Evolutionary conservation across 1,284 basidiomycete species (phyloP).

Genomic region (Ustilago trichophora): DNA sequence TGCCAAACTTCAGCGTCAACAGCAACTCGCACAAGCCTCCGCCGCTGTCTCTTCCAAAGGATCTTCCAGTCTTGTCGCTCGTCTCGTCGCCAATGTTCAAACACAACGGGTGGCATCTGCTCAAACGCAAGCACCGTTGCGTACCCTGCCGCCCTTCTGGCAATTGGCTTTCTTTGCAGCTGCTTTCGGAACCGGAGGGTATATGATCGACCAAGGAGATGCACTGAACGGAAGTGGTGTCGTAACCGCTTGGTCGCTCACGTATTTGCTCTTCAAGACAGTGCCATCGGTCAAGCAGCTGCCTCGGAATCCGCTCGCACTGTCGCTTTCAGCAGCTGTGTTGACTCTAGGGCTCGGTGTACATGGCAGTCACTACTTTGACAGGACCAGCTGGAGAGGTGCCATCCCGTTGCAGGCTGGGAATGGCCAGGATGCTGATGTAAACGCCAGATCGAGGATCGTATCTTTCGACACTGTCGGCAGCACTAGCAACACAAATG

Average conservation of each 20-base stretch:
- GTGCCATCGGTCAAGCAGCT: constrained; percentile 32
- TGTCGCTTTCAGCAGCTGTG: constrained; percentile 31
- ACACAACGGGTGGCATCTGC: constrained; percentile 8
- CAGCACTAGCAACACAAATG: not conserved
- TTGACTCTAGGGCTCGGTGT: constrained; percentile 46
- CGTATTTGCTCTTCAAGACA: constrained; percentile 58
- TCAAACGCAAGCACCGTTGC: constrained; percentile 5
- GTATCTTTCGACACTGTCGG: constrained; percentile 20
- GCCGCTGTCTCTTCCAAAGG: constrained; percentile 4
- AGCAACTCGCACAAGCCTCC: constrained; percentile 15
- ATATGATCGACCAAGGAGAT: constrained; percentile 61
- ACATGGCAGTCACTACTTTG: constrained; percentile 60
- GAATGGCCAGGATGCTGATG: not conserved
- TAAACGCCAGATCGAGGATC: not conserved
- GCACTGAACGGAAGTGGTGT: constrained; percentile 59
- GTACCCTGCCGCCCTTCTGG: constrained; percentile 58
- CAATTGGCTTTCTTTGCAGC: constrained; percentile 55
- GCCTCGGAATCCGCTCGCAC: constrained; percentile 28
- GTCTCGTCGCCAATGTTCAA: constrained; percentile 31
- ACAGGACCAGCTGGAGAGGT: constrained; percentile 56
- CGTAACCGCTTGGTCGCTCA: constrained; percentile 56
- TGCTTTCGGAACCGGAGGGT: constrained; percentile 57
- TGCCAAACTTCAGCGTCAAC: constrained; percentile 24
- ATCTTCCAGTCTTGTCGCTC: constrained; percentile 21
- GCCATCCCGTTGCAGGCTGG: constrained; percentile 42